Evolutionary conservation across 306 rosid species (phyloP).

Genomic region (Cucurbita moschata): DNA sequence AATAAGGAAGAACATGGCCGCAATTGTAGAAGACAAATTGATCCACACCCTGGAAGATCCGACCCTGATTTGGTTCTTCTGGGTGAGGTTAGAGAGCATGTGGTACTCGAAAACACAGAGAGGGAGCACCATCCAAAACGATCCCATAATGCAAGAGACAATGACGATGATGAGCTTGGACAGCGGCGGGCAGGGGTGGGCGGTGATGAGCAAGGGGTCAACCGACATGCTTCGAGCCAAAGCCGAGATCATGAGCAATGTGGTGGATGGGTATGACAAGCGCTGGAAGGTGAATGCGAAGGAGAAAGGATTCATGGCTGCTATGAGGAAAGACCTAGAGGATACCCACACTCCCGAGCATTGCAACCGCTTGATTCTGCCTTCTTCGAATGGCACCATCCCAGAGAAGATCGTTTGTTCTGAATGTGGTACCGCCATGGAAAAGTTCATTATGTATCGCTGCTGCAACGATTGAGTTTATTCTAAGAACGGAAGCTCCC

Average conservation of each 20-base stretch:
- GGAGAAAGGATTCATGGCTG: constrained; percentile 17
- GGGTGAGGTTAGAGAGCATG: constrained; percentile 56
- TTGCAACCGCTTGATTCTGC: constrained; percentile 7
- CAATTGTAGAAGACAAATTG: constrained; percentile 19
- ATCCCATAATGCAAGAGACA: constrained; percentile 31
- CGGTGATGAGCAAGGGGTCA: constrained; percentile 28
- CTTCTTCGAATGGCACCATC: constrained; percentile 24
- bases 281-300: constrained; percentile 22
- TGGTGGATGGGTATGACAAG: constrained; percentile 23
- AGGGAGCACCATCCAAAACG: constrained; percentile 14
- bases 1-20: constrained; percentile 16
- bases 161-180: constrained; percentile 39
- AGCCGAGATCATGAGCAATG: constrained; percentile 11
- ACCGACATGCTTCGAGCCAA: constrained; percentile 23
- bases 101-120: constrained; percentile 40
- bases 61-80: constrained; percentile 46
- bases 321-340: constrained; percentile 12
- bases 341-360: constrained; percentile 11
- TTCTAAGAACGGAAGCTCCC: too few species aligned
- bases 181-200: constrained; percentile 27
- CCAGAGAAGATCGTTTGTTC: constrained; percentile 59
- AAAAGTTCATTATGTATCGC: constrained; percentile 77
- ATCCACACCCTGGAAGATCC: constrained; percentile 24
- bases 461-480: constrained; percentile 25
- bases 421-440: constrained; percentile 79